Conservation (phyloP, 2,329 filamentous ascomycete species). For the Blumeria graminis region DNA sequence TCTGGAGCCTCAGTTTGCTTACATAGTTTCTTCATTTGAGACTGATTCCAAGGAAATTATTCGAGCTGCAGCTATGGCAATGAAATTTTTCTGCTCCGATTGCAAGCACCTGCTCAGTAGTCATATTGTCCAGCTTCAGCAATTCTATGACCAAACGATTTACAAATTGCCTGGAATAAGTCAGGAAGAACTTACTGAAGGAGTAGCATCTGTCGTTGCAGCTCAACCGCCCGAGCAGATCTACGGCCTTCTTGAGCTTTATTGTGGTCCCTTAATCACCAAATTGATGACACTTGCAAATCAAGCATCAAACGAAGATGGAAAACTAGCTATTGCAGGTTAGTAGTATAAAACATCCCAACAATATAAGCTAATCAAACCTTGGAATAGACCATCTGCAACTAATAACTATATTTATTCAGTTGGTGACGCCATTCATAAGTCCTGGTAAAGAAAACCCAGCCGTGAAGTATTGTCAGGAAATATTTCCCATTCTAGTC, state of each 20-base stretch:
- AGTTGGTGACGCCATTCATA: slow-evolving; percentile 51
- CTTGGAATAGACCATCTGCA: slow-evolving; percentile 50
- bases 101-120: slow-evolving; percentile 68
- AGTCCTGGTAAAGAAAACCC: slow-evolving; percentile 54
- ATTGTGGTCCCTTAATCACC: slow-evolving; percentile 74
- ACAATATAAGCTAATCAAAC: neutral
- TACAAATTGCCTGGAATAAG: slow-evolving; percentile 66
- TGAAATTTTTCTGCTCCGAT: slow-evolving; percentile 93
- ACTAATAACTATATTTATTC: slow-evolving; percentile 73
- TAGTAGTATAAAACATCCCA: slow-evolving; percentile 12
- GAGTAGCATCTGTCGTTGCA: slow-evolving; percentile 75
- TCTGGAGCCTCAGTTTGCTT: slow-evolving; percentile 77
- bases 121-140: slow-evolving; percentile 67
- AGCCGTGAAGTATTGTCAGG: slow-evolving; percentile 86
- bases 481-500: slow-evolving; percentile 70
- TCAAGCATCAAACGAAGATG: slow-evolving; percentile 55
- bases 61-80: slow-evolving; percentile 71
- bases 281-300: slow-evolving; percentile 74
- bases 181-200: slow-evolving; percentile 90
- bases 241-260: slow-evolving; percentile 69
- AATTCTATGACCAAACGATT: slow-evolving; percentile 76
- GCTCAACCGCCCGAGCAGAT: slow-evolving; percentile 61
- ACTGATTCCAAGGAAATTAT: slow-evolving; percentile 77
- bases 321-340: slow-evolving; percentile 70
- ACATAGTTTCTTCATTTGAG: slow-evolving; percentile 81